These are phyloP conservation scores for Secale cereale DNA, from an alignment of 176 grass and related monocot species.

Conservation along the genomic window DNA sequence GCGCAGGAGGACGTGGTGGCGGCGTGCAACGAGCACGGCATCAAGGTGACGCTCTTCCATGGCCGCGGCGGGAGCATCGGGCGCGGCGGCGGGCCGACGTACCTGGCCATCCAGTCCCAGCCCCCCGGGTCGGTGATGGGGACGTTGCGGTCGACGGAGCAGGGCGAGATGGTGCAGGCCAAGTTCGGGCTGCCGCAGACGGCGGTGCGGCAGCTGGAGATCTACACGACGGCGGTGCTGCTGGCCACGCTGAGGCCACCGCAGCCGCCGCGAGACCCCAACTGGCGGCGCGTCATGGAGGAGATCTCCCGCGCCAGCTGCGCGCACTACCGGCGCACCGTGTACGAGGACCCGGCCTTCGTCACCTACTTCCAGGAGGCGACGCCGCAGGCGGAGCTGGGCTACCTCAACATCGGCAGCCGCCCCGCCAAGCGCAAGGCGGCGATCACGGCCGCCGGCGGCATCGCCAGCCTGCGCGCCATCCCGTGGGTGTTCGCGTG, in stretches of 20 bases:
- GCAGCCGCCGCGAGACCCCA: slow-evolving; percentile 55
- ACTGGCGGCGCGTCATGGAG: slow-evolving; percentile 74
- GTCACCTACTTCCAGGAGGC: slow-evolving; percentile 92
- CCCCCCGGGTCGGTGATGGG: slow-evolving; percentile 94
- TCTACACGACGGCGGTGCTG: slow-evolving; percentile 90
- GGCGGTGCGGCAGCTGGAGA: slow-evolving; percentile 82
- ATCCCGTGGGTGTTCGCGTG: slow-evolving; percentile 97
- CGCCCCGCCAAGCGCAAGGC: slow-evolving; percentile 53
- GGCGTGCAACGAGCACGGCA: slow-evolving; percentile 77
- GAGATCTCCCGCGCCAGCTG: slow-evolving; percentile 84
- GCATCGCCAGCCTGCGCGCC: slow-evolving; percentile 70
- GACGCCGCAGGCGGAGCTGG: slow-evolving; percentile 83
- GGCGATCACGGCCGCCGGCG: slow-evolving; percentile 6
- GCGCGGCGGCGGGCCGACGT: slow-evolving; percentile 83
- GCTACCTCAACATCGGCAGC: slow-evolving; percentile 85
- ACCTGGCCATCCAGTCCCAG: slow-evolving; percentile 93
- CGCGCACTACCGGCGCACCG: slow-evolving; percentile 65
- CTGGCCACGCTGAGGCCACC: slow-evolving; percentile 69
- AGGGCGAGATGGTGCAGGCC: slow-evolving; percentile 98
- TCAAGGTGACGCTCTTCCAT: slow-evolving; percentile 97
- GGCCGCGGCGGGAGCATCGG: slow-evolving; percentile 90
- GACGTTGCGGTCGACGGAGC: slow-evolving; percentile 80
- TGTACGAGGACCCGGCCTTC: slow-evolving; percentile 82
- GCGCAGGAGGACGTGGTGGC: slow-evolving; percentile 83
- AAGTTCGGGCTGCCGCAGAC: slow-evolving; percentile 90